phyloP scores from a whole-genome alignment of 179 eudicot species.

The Beta macrorhiza region DNA sequence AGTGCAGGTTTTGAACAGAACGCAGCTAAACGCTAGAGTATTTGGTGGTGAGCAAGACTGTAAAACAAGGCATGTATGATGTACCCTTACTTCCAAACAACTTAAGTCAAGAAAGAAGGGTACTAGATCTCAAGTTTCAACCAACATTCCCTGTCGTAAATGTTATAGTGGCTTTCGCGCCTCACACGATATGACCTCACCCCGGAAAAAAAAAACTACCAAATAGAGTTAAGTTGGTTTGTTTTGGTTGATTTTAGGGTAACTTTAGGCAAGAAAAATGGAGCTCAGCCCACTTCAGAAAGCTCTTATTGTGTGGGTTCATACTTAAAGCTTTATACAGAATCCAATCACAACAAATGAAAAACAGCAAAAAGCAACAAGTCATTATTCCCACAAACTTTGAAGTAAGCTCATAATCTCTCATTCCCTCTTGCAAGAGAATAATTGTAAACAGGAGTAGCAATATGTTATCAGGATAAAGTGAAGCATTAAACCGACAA shows the following conservation, averaged over 20 bases:
- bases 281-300: background rate
- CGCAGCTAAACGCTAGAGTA: background rate
- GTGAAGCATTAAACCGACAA: background rate
- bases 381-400: background rate
- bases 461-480: background rate
- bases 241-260: background rate
- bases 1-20: too few relatives aligned
- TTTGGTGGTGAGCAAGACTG: background rate
- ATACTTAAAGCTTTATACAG: background rate
- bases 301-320: background rate
- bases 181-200: background rate
- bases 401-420: background rate
- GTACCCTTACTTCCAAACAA: background rate
- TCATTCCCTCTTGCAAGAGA: background rate
- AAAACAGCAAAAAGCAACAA: background rate
- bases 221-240: too few relatives aligned
- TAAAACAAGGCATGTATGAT: background rate
- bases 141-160: background rate
- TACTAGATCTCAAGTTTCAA: background rate
- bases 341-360: background rate
- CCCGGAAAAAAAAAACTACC: too few relatives aligned
- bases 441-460: conserved; percentile 11
- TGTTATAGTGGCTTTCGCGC: background rate
- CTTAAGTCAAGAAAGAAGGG: background rate
- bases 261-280: background rate